Evolutionary conservation across 2,329 filamentous ascomycete species (phyloP), one percentile per base, ranked within the genome.

Genomic region (Xylaria sp.): DNA sequence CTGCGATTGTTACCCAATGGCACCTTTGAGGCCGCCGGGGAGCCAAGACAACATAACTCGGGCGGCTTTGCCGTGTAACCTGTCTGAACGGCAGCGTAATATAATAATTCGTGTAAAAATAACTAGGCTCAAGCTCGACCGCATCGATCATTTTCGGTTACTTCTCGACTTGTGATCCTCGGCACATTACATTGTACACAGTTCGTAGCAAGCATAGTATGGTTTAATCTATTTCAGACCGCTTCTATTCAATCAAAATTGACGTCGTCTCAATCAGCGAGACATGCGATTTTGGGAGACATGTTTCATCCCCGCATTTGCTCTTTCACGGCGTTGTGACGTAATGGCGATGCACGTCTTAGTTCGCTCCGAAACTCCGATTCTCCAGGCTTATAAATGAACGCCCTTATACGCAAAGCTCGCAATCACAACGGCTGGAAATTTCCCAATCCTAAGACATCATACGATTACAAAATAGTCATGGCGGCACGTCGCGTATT

Each of bases 31-130:
- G 92, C 92, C 0, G 91, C 88, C 0, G 87, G 90, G 0, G 93
- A 96, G 77, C 90, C 92, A n/a, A 85, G 93, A 65, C 91, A 95
- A 79, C 71, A 77, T 29, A 88, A 90, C 70, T 92, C 90, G 15
- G 92, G 86, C 2, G 92, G 91, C 0, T 86, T 85, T 58, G 78
- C 79, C 0, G 75, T 83, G 5, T 85, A 67, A 75, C 27, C 15
- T 2, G 38, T 33, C 10, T 21, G 15, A 27, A n/a, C n/a, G 25
- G 41, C 7, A 31, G 13, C 21, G 31, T 41, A 31, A 48, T 47
- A 48, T 61, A 6, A 55, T 61, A 63, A 64, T 64, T 37, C n/a
- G 3, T 25, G 11, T 58, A 56, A 37, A 55, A 35, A 33, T 23
- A 33, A 33, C 13, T 31, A 10, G 19, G 27, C 41, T 46, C n/a